A percentile compares a stretch with the other conserved stretches of the same genome.
Evolutionary conservation across 441 rosid species (phyloP).

Genomic region (Kokia cookei): DNA sequence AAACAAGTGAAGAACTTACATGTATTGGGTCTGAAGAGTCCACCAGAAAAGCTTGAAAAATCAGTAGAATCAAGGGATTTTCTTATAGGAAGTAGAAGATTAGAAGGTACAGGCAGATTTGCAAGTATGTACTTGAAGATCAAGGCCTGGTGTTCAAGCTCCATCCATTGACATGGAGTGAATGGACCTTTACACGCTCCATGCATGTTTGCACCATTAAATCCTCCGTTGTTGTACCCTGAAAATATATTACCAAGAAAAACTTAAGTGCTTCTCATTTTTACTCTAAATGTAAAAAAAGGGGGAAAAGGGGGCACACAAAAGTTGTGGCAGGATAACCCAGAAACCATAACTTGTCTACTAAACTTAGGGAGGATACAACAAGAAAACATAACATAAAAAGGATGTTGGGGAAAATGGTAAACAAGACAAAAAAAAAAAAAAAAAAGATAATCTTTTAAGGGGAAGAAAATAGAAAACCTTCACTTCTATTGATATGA

Average conservation of each 20-base stretch:
- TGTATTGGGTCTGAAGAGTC: slow-evolving; percentile 26
- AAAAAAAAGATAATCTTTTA: background rate
- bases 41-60: slow-evolving; percentile 13
- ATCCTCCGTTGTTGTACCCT: background rate
- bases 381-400: slow-evolving; percentile 3
- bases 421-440: background rate
- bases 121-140: slow-evolving; percentile 62
- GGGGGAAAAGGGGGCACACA: background rate
- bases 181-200: slow-evolving; percentile 42
- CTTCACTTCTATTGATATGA: slow-evolving; percentile 23
- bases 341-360: slow-evolving; percentile 16
- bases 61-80: slow-evolving; percentile 42
- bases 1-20: slow-evolving; percentile 32
- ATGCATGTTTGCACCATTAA: slow-evolving; percentile 33
- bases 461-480: background rate
- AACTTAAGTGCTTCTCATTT: background rate
- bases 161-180: slow-evolving; percentile 68
- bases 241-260: background rate
- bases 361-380: slow-evolving; percentile 18
- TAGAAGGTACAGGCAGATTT: slow-evolving; percentile 53
- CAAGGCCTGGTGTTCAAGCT: slow-evolving; percentile 71
- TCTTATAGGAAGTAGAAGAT: slow-evolving; percentile 48
- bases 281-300: background rate
- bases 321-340: slow-evolving; percentile 8
- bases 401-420: background rate